These are phyloP conservation scores for Fusarium kyushuense DNA, from an alignment of 2,329 filamentous ascomycete genomes.

Conservation along the genomic window DNA sequence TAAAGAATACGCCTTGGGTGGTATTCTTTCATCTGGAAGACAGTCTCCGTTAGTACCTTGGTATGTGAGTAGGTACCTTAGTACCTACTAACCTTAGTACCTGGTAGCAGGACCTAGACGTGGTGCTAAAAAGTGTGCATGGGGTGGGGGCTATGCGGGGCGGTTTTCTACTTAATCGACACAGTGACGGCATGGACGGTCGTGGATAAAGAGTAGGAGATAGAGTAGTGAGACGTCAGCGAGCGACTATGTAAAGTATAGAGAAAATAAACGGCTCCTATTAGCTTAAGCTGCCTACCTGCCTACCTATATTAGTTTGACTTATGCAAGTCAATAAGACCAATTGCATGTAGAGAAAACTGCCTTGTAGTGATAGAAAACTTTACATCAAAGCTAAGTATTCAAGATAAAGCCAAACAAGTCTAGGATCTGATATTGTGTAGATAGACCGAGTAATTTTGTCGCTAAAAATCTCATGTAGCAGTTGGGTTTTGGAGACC, in stretches of 20 bases:
- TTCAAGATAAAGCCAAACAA: not conserved
- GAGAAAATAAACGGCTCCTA: conserved; percentile 25
- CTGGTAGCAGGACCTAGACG: conserved; percentile 12
- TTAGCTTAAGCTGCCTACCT: conserved; percentile 20
- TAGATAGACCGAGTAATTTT: not conserved
- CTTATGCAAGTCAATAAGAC: conserved; percentile 10
- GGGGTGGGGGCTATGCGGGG: conserved; percentile 44
- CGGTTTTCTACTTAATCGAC: conserved; percentile 43
- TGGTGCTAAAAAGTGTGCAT: conserved; percentile 28
- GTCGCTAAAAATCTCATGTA: not conserved
- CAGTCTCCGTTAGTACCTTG: not conserved
- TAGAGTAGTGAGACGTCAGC: conserved; percentile 28
- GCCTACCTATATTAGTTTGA: not conserved
- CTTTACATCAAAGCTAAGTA: not conserved
- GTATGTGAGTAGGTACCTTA: too few species aligned
- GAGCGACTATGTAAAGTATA: conserved; percentile 20
- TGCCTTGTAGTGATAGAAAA: conserved; percentile 10
- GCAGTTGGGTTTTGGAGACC: not conserved
- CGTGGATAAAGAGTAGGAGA: conserved; percentile 14
- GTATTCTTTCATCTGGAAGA: conserved; percentile 35
- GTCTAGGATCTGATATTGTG: too few species aligned
- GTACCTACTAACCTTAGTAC: too few species aligned
- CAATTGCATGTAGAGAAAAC: not conserved
- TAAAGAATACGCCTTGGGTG: conserved; percentile 29
- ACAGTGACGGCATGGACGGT: conserved; percentile 45